Evolutionary conservation across 371 early-diverging fungal species (phyloP).

Genomic region (Mucor mucedo): DNA sequence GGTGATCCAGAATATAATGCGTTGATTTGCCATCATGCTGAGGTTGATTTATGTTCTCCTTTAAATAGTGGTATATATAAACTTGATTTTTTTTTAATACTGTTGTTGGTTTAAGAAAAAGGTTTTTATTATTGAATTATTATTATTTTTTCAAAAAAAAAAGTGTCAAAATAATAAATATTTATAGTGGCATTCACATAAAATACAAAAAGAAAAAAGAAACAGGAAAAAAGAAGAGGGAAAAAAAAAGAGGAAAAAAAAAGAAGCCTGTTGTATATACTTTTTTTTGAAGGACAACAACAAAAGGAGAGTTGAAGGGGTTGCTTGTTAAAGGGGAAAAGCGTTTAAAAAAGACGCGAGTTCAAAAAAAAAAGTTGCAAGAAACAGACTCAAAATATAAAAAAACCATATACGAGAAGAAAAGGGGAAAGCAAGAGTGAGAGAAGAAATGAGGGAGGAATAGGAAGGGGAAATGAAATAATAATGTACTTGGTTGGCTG

Average conservation of each 20-base stretch:
- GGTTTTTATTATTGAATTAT: neutral
- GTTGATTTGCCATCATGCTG: neutral
- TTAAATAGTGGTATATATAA: neutral
- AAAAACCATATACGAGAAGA: slow-evolving; percentile 3
- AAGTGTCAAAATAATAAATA: neutral
- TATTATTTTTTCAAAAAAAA: neutral
- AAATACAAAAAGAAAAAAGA: neutral
- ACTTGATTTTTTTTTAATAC: neutral
- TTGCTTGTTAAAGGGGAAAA: neutral
- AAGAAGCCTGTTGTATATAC: neutral
- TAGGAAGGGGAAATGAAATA: slow-evolving; percentile 6
- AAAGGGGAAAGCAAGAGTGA: slow-evolving; percentile 2
- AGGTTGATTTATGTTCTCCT: neutral
- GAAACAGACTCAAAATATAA: too few relatives aligned
- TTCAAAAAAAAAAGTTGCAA: neutral
- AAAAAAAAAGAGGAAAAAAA: neutral
- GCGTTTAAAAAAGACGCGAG: neutral
- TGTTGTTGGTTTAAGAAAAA: neutral
- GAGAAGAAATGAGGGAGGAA: slow-evolving; percentile 6
- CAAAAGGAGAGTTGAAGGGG: slow-evolving; percentile 1
- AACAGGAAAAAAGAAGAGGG: neutral
- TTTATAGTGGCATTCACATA: slow-evolving; percentile 3
- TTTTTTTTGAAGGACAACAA: neutral
- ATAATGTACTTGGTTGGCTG: neutral
- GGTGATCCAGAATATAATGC: neutral